Conservation (phyloP, 1,284 basidiomycete species). For the Inonotus obliquus region DNA sequence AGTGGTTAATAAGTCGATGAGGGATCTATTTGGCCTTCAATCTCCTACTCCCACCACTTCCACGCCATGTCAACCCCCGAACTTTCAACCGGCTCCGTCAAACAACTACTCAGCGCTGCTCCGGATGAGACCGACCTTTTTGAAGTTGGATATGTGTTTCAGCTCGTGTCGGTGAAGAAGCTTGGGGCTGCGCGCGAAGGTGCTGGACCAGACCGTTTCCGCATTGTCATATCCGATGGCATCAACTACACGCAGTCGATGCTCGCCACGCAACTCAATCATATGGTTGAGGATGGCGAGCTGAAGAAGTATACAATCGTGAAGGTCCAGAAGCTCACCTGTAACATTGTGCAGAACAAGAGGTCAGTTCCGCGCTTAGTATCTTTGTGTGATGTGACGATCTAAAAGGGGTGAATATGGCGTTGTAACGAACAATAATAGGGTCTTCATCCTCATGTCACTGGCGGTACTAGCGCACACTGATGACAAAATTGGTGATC, state of each 20-base stretch:
- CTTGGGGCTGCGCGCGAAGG: conserved; percentile 44
- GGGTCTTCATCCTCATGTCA: conserved; percentile 82
- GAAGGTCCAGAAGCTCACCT: conserved; percentile 73
- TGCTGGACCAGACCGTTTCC: conserved; percentile 53
- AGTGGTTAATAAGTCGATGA: background rate
- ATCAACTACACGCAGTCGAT: conserved; percentile 85
- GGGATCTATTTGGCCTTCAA: background rate
- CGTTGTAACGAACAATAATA: conserved; percentile 29
- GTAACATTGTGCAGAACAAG: conserved; percentile 82
- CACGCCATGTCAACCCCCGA: conserved; percentile 28
- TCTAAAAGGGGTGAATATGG: background rate
- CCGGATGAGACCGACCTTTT: conserved; percentile 49
- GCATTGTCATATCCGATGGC: conserved; percentile 80
- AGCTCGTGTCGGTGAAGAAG: conserved; percentile 81
- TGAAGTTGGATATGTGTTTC: conserved; percentile 60
- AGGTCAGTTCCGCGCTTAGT: conserved; percentile 45
- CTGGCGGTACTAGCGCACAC: conserved; percentile 53
- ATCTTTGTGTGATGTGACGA: background rate
- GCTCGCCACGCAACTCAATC: conserved; percentile 91
- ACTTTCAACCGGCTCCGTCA: conserved; percentile 56
- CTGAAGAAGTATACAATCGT: conserved; percentile 75
- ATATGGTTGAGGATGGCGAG: conserved; percentile 63
- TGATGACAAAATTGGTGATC: conserved; percentile 74
- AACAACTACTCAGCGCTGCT: conserved; percentile 42
- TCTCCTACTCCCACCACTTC: background rate